Percentiles rank a stretch among this genome's conserved stretches.
Evolutionary conservation across 129 eudicot genomes (phyloP).

Genomic region (Cynara cardunculus): DNA sequence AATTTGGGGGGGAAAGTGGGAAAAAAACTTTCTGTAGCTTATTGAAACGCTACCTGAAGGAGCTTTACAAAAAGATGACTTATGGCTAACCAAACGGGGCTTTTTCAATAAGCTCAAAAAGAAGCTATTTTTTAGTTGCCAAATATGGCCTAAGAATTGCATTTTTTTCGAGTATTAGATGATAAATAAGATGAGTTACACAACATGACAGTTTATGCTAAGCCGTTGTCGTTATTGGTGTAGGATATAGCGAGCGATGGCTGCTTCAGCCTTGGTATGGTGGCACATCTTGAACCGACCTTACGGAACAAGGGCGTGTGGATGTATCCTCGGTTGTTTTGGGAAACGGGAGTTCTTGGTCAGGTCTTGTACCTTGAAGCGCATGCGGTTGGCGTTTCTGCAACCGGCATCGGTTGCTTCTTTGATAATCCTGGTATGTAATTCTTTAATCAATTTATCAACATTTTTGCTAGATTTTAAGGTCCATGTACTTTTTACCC

Average conservation of each 20-base stretch:
- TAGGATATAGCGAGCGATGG: slow-evolving; percentile 96
- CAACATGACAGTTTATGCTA: not conserved
- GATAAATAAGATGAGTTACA: not conserved
- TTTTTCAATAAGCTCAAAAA: not conserved
- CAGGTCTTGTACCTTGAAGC: slow-evolving; percentile 93
- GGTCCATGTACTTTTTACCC: not conserved
- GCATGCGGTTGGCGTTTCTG: slow-evolving; percentile 91
- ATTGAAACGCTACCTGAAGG: not conserved
- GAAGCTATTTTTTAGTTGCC: not conserved
- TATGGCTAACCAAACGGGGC: not conserved
- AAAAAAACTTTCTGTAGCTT: not conserved
- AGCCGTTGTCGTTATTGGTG: not conserved
- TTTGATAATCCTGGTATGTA: slow-evolving; percentile 86
- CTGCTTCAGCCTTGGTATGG: slow-evolving; percentile 98
- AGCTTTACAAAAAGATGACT: not conserved
- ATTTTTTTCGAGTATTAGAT: not conserved
- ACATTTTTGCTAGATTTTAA: not conserved
- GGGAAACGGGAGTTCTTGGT: slow-evolving; percentile 97
- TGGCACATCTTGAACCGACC: slow-evolving; percentile 71
- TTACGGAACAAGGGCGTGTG: slow-evolving; percentile 61
- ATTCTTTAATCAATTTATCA: not conserved
- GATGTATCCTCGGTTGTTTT: slow-evolving; percentile 94
- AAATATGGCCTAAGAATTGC: not conserved
- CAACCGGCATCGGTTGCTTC: slow-evolving; percentile 98
- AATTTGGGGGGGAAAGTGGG: not conserved